Evolutionary conservation across 768 basidiomycete genomes (phyloP).

Genomic region (Amanita pallidorosea): DNA sequence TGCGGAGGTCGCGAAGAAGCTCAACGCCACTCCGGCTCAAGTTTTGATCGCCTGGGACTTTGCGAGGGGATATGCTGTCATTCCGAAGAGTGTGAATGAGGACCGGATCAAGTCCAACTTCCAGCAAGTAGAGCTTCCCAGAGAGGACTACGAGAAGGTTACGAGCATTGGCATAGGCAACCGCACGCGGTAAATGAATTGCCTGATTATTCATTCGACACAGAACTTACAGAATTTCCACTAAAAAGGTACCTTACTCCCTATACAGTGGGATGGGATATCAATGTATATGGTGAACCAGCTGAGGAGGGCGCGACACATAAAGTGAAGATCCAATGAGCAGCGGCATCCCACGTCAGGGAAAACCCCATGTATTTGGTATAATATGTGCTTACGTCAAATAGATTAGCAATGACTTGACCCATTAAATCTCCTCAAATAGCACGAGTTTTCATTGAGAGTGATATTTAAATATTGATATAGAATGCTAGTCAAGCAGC

Average conservation of each 20-base stretch:
- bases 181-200: slow-evolving; percentile 24
- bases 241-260: slow-evolving; percentile 54
- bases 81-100: slow-evolving; percentile 74
- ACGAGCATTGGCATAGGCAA: slow-evolving; percentile 37
- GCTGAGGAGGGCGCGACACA: slow-evolving; percentile 35
- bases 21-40: slow-evolving; percentile 64
- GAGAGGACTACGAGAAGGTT: slow-evolving; percentile 59
- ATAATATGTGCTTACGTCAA: no score
- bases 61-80: slow-evolving; percentile 67
- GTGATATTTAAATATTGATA: not conserved
- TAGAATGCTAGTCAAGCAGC: not conserved
- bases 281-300: slow-evolving; percentile 60
- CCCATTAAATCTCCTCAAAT: not conserved
- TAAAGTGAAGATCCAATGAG: slow-evolving; percentile 20
- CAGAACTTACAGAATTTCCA: not conserved
- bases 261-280: slow-evolving; percentile 54
- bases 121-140: slow-evolving; percentile 55
- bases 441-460: no score
- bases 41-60: slow-evolving; percentile 77
- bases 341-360: no score
- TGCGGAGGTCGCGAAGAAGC: slow-evolving; percentile 47
- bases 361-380: no score
- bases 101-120: slow-evolving; percentile 70
- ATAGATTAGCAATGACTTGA: no score
- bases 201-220: not conserved